Base-by-base conservation (phyloP, 1,284 basidiomycete species). In the Ceratobasidium sp. region DNA sequence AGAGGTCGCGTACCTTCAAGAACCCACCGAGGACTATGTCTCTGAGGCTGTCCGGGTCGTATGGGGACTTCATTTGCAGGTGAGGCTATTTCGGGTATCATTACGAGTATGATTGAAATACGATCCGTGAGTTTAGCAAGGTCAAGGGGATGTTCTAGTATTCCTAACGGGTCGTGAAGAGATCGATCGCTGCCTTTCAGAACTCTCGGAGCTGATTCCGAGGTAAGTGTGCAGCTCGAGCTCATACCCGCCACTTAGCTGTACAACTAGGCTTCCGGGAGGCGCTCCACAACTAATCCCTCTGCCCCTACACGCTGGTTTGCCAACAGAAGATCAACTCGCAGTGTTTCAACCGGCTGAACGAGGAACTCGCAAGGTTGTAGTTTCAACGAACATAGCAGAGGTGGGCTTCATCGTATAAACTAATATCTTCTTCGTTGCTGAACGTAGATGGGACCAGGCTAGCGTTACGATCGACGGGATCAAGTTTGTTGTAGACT, bases 141-240 rank as follows among this genome's bases (percentile, higher is more conserved):
- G 89, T 79, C 86, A 89, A 1, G 97, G 97, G 0, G 96, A 98
- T 82, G 88, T 99, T 51, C 87, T 99, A 13, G 90, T 98, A 2
- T 99, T 99, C 81, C 81, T 98, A 61, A 96, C 98, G 0, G 96
- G 98, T n/a, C 87, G 97, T 73, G 97, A 99, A 79, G 98, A 99
- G 80, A 99, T 99, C 64, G 95, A 99, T 58, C 85, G 88, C 39
- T 96, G 92, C 74, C 82, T 98, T 8, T 92, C 97, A 78, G 88
- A 89, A 69, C 84, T 98, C 1, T 84, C 91, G 0, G 96, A 98
- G 78, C 84, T 92, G 69, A 81, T 93, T 49, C 88, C 92, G 59
- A 88, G 87, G 94, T 95, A 78, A 76, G 88, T 84, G 61, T 72
- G 31, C 76, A 77, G 58, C 71, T 37, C 6, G n/a, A 16, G 14